Evolutionary conservation across 2,329 filamentous ascomycete genomes (phyloP).

Genomic region (Coniochaeta prunicola): DNA sequence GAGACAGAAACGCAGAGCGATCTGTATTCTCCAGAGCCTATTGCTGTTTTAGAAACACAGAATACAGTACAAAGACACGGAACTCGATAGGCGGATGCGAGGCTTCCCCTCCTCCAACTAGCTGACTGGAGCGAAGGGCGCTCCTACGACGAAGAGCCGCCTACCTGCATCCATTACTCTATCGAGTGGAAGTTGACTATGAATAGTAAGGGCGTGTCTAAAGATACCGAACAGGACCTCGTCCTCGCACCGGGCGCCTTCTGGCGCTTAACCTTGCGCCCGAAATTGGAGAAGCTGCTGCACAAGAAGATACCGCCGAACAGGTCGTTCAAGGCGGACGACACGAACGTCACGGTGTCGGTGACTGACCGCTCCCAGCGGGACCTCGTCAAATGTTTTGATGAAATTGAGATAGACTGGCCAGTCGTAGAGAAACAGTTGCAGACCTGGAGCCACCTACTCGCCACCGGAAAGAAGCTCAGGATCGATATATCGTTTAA

Average conservation of each 20-base stretch:
- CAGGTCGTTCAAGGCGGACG: constrained; percentile 10
- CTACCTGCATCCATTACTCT: constrained; percentile 18
- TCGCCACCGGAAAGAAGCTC: constrained; percentile 20
- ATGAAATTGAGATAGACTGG: constrained; percentile 19
- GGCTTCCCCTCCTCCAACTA: neutral
- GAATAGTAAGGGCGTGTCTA: constrained; percentile 16
- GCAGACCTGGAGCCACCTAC: constrained; percentile 13
- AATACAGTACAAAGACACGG: neutral
- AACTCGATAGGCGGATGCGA: neutral
- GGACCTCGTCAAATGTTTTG: constrained; percentile 18
- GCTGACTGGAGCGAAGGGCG: neutral
- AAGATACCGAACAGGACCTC: constrained; percentile 18
- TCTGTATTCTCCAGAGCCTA: neutral
- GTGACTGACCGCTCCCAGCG: constrained; percentile 19
- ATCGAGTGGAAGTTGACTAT: constrained; percentile 18
- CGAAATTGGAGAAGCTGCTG: constrained; percentile 9
- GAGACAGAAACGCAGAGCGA: neutral
- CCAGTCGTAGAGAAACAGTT: constrained; percentile 20
- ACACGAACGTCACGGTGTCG: constrained; percentile 14
- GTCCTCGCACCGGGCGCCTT: constrained; percentile 14
- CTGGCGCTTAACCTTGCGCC: constrained; percentile 7
- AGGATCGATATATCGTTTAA: constrained; percentile 20
- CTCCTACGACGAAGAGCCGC: neutral
- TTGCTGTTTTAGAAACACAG: neutral
- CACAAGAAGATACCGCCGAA: constrained; percentile 8